phyloP scores from a whole-genome alignment of 192 early-diverging fungal species.

The Borealophlyctis nickersoniae region DNA sequence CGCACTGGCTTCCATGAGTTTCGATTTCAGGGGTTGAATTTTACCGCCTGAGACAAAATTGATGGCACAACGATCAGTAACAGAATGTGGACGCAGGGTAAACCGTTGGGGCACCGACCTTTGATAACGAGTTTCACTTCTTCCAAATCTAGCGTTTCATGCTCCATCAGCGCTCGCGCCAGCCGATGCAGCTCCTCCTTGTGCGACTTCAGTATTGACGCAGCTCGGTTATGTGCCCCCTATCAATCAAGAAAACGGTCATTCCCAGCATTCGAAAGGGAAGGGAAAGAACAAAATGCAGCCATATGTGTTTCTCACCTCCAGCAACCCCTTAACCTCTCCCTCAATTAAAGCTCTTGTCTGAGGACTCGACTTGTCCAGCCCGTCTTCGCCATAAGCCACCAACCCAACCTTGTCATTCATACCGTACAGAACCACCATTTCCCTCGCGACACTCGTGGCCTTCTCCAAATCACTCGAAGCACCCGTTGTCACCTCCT shows the following conservation, averaged over 20 bases:
- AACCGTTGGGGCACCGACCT: slow-evolving; percentile 30
- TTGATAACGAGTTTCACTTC: slow-evolving; percentile 79
- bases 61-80: neutral
- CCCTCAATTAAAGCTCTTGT: slow-evolving; percentile 82
- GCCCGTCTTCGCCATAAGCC: slow-evolving; percentile 73
- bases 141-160: slow-evolving; percentile 87
- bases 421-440: slow-evolving; percentile 95
- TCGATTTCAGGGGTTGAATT: slow-evolving; percentile 19
- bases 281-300: neutral
- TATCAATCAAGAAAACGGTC: slow-evolving; percentile 20
- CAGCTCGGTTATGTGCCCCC: slow-evolving; percentile 67
- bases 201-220: slow-evolving; percentile 66
- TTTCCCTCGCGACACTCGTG: slow-evolving; percentile 80
- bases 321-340: slow-evolving; percentile 77
- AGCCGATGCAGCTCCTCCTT: slow-evolving; percentile 86
- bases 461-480: slow-evolving; percentile 89
- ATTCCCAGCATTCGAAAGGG: slow-evolving; percentile 16
- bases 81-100: neutral
- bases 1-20: slow-evolving; percentile 10
- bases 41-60: slow-evolving; percentile 12
- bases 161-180: slow-evolving; percentile 88
- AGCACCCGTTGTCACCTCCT: slow-evolving; percentile 93
- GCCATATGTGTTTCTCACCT: slow-evolving; percentile 35
- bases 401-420: slow-evolving; percentile 88
- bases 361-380: slow-evolving; percentile 61